Evolutionary conservation across 805 yeast species (phyloP).

Genomic region (Starmerella khaoyaiensis): DNA sequence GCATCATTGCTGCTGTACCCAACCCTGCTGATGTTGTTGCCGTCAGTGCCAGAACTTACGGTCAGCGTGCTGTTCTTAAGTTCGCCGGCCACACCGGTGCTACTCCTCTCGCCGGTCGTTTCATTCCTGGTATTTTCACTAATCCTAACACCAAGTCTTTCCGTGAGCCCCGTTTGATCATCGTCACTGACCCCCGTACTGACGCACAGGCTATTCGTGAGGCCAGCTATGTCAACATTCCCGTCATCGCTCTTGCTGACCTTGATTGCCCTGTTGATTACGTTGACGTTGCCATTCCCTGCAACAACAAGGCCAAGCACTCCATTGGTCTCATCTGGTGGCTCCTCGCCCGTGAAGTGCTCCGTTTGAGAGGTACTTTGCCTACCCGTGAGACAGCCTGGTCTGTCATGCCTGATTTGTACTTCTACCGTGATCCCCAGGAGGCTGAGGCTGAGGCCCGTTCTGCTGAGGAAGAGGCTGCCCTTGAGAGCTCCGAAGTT

Average conservation of each 20-base stretch:
- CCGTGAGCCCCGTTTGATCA: conserved; percentile 99
- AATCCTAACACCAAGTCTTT: conserved; percentile 99
- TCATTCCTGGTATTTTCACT: conserved; percentile 99
- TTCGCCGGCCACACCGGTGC: conserved; percentile 99
- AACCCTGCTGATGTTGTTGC: conserved; percentile 97
- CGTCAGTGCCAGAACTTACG: conserved; percentile 97
- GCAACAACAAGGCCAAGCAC: conserved; percentile 99
- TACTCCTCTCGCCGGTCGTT: conserved; percentile 99
- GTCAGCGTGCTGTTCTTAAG: conserved; percentile 99
- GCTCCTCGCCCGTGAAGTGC: conserved; percentile 97
- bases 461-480: conserved; percentile 49
- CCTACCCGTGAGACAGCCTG: conserved; percentile 94
- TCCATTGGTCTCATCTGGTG: conserved; percentile 99
- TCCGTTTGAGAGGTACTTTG: conserved; percentile 95
- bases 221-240: conserved; percentile 99
- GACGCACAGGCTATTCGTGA: conserved; percentile 99
- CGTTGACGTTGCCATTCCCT: conserved; percentile 99
- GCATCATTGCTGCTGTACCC: conserved; percentile 99
- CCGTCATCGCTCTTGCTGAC: conserved; percentile 98
- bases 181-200: conserved; percentile 99
- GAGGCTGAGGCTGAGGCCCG: conserved; percentile 76
- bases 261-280: conserved; percentile 98
- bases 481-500: conserved; percentile 56
- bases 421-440: conserved; percentile 99
- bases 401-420: conserved; percentile 99